Evolutionary conservation across 352 stramenopile species (phyloP), one percentile per base, ranked within the genome.

Genomic region (Globisporangium radiosum): DNA sequence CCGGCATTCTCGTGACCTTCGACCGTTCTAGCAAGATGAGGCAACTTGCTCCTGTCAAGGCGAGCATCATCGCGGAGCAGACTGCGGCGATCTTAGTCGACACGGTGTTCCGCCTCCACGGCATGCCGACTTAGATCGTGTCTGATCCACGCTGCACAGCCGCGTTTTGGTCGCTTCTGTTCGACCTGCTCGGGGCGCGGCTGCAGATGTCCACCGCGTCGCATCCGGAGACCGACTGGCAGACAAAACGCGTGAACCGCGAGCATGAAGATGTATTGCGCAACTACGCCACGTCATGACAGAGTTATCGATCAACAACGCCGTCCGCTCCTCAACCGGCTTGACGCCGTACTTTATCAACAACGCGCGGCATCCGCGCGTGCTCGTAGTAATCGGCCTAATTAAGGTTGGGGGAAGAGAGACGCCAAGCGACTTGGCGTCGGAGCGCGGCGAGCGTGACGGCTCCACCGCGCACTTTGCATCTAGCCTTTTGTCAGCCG

Each of bases 11-110:
- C 0, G 65, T 73, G 7, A 64, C 69, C 17, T 57, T 77, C 5
- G 63, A 72, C 6, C 60, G 63, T 7, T 59, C 72, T 47, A 72
- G 59, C 39, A 75, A 75, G 63, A 72, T 68, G 59, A 7, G 64
- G 0, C 58, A 72, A 39, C 59, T 72, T 39, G 54, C 53, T 50
- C 25, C 60, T 0, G 64, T 69, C 0, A 0, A 25, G 0, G 14
- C 33, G 3, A 56, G 50, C 0, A 56, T 72, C 44, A 65, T 55
- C 2, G 69, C 58, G 14, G 65, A 60, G 9, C 49, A 55, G n/a
- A 63, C 37, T 37, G 68, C 69, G 1, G 11, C 5, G 36, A 40
- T 76, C 25, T 76, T 76, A 42, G 1, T 79, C 0, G 60, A 76
- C 38, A 38, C 8, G 37, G 58, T 69, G 0, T 70, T 74, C 25